These are phyloP conservation scores for Purshia tridentata DNA, from an alignment of 306 rosid species.

Conservation along the genomic window DNA sequence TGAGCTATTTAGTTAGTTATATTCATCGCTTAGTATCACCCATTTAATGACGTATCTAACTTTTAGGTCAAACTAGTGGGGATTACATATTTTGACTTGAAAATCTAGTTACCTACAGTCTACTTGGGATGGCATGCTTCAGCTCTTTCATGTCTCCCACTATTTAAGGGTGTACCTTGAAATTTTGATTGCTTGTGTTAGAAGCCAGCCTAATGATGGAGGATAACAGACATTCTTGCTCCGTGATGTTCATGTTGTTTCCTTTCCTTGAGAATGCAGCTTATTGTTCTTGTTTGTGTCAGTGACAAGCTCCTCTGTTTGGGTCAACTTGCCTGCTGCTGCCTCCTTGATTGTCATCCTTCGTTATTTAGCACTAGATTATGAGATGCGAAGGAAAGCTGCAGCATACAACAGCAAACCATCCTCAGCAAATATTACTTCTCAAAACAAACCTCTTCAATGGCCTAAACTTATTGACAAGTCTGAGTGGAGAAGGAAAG, in stretches of 20 bases:
- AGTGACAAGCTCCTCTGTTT: conserved; percentile 99
- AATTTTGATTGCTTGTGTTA: conserved; percentile 10
- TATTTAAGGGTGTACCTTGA: not conserved
- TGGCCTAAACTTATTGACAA: conserved; percentile 49
- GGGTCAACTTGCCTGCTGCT: conserved; percentile 96
- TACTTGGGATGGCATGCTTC: not conserved
- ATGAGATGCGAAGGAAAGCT: conserved; percentile 84
- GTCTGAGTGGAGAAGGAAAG: conserved; percentile 85
- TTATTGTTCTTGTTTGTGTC: conserved; percentile 41
- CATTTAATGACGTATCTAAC: not conserved
- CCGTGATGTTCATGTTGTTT: conserved; percentile 19
- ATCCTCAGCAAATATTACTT: conserved; percentile 40
- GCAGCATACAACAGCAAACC: conserved; percentile 68
- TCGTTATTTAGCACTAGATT: conserved; percentile 84
- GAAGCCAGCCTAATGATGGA: conserved; percentile 2
- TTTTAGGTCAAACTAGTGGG: not conserved
- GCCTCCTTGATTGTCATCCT: conserved; percentile 66
- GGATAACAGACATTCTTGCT: not conserved
- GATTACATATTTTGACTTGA: not conserved
- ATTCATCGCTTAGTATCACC: not conserved
- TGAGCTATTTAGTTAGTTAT: not conserved
- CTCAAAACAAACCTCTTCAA: conserved; percentile 55
- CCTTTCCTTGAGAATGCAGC: conserved; percentile 25
- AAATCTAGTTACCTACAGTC: not conserved
- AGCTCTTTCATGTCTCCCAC: not conserved